phyloP scores from a whole-genome alignment of 495 filamentous ascomycete genomes.

The Neurospora cerealis region DNA sequence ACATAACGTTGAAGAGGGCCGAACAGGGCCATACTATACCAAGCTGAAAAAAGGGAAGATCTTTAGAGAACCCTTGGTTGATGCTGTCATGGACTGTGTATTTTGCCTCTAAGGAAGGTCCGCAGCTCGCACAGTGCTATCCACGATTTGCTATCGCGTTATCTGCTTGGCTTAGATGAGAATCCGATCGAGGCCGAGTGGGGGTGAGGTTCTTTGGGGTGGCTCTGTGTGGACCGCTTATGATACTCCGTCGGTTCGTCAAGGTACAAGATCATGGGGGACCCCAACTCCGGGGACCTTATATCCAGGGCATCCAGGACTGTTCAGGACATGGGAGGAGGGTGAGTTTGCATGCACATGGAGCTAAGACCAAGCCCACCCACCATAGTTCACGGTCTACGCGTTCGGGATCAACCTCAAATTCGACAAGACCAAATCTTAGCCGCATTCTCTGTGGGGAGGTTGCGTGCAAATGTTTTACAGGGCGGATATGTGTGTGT shows the following conservation, averaged over 20 bases:
- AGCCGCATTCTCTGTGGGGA: not conserved
- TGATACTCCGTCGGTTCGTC: not conserved
- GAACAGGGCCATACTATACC: not conserved
- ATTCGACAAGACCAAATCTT: not conserved
- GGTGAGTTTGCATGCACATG: not conserved
- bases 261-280: not conserved
- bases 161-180: not conserved
- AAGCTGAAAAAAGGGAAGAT: not conserved
- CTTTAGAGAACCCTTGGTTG: not conserved
- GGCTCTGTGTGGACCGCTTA: not conserved
- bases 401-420: not conserved
- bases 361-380: not conserved
- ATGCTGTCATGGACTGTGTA: not conserved
- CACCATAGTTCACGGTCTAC: not conserved
- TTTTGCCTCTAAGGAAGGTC: not conserved
- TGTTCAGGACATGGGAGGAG: not conserved
- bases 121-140: not conserved
- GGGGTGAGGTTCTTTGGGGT: not conserved
- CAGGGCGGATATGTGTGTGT: not conserved
- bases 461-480: not conserved
- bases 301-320: not conserved
- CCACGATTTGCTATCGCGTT: not conserved
- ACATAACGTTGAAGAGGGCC: not conserved
- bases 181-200: not conserved
- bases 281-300: not conserved